Conservation (phyloP, 805 yeast genomes). For the Deakozyma indianensis region DNA sequence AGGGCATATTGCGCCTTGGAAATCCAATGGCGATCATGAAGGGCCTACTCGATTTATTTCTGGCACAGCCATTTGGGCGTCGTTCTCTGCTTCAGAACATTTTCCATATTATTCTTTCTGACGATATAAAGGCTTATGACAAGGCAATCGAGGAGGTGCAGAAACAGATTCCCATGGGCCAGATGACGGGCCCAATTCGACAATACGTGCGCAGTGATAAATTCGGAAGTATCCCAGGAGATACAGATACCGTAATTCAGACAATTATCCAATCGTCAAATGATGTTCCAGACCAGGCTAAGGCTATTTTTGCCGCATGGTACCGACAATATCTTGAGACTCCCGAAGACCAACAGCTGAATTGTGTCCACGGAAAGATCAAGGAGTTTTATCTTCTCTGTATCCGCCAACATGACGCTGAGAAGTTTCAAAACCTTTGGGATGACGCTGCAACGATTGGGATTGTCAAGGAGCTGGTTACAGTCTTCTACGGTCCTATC, state of each 20-base stretch:
- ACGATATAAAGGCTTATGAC: conserved; percentile 54
- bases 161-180: conserved; percentile 21
- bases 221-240: background rate
- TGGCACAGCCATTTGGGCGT: conserved; percentile 64
- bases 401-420: conserved; percentile 62
- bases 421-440: conserved; percentile 64
- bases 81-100: conserved; percentile 59
- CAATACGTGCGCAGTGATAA: conserved; percentile 7
- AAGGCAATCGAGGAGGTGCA: conserved; percentile 36
- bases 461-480: conserved; percentile 56
- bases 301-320: conserved; percentile 9
- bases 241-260: conserved; percentile 13
- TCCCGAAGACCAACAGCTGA: conserved; percentile 5
- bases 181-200: conserved; percentile 12
- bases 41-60: conserved; percentile 61
- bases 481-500: conserved; percentile 62
- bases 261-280: conserved; percentile 17
- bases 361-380: conserved; percentile 34
- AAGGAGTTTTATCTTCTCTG: conserved; percentile 49
- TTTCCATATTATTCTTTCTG: conserved; percentile 58
- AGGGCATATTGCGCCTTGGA: conserved; percentile 64
- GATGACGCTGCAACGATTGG: conserved; percentile 70
- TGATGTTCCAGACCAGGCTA: conserved; percentile 9
- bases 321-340: conserved; percentile 4
- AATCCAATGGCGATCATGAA: conserved; percentile 80